Conservation (phyloP, 2,329 filamentous ascomycete species). For the Talaromyces sp. region DNA sequence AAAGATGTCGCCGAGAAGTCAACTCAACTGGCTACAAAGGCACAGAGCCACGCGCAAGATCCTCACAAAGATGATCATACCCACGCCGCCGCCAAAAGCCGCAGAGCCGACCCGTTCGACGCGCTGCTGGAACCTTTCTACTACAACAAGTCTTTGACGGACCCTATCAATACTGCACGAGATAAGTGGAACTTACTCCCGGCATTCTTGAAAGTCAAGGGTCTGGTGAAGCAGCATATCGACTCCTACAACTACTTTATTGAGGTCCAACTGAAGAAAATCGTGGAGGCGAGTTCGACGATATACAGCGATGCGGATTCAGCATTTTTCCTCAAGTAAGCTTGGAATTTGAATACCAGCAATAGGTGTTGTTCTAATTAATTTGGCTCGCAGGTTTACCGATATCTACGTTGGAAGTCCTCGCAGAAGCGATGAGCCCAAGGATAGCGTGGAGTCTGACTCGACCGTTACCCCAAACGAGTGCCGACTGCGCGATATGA, state of each 20-base stretch:
- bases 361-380: neutral
- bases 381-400: constrained; percentile 54
- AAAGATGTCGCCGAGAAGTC: constrained; percentile 20
- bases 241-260: constrained; percentile 99
- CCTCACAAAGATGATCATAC: constrained; percentile 21
- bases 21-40: constrained; percentile 30
- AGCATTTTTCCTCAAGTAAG: constrained; percentile 79
- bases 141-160: constrained; percentile 63
- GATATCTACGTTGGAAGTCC: constrained; percentile 85
- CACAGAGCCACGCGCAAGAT: constrained; percentile 20
- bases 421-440: constrained; percentile 70
- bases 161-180: constrained; percentile 65
- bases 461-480: constrained; percentile 82
- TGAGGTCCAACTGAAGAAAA: constrained; percentile 94
- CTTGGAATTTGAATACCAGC: neutral
- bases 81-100: constrained; percentile 24
- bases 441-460: constrained; percentile 42
- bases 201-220: constrained; percentile 97
- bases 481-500: constrained; percentile 92
- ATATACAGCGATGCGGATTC: constrained; percentile 91
- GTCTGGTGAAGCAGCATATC: constrained; percentile 93
- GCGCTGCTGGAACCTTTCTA: constrained; percentile 68
- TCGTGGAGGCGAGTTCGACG: constrained; percentile 83
- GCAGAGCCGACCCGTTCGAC: constrained; percentile 50
- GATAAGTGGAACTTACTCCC: constrained; percentile 98